Percentiles rank a stretch among this genome's conserved stretches.
These are phyloP conservation scores for Malus orientalis DNA, from an alignment of 306 rosid species.

Conservation along the genomic window DNA sequence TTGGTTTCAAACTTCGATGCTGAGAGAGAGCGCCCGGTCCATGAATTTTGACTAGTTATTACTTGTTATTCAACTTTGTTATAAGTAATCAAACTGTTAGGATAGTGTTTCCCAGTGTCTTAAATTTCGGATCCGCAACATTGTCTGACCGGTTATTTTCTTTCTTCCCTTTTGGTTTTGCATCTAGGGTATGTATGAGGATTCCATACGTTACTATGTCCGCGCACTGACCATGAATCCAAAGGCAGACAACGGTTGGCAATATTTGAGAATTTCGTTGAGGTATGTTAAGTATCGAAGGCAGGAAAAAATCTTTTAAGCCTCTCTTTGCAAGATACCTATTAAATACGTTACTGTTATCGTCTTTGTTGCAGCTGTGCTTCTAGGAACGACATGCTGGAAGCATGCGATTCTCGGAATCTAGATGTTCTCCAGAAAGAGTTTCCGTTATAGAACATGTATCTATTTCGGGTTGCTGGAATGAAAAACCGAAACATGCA, in stretches of 20 bases:
- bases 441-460: slow-evolving; percentile 54
- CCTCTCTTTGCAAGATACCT: neutral
- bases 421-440: slow-evolving; percentile 92
- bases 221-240: slow-evolving; percentile 98
- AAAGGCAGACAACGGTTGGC: slow-evolving; percentile 97
- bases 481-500: neutral
- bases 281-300: slow-evolving; percentile 41
- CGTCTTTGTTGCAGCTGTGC: slow-evolving; percentile 69
- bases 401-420: slow-evolving; percentile 88
- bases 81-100: neutral
- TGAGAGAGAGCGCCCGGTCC: neutral
- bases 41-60: neutral
- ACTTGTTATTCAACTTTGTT: neutral
- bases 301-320: neutral
- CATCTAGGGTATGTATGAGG: slow-evolving; percentile 82
- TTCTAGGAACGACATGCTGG: slow-evolving; percentile 86
- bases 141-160: neutral
- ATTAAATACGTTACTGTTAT: neutral
- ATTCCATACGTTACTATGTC: slow-evolving; percentile 84
- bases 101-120: neutral
- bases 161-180: neutral
- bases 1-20: neutral
- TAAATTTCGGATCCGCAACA: neutral
- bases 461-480: neutral
- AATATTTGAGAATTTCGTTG: slow-evolving; percentile 84